Evolutionary conservation across 441 rosid species (phyloP).

Genomic region (Euphorbia celastroides): DNA sequence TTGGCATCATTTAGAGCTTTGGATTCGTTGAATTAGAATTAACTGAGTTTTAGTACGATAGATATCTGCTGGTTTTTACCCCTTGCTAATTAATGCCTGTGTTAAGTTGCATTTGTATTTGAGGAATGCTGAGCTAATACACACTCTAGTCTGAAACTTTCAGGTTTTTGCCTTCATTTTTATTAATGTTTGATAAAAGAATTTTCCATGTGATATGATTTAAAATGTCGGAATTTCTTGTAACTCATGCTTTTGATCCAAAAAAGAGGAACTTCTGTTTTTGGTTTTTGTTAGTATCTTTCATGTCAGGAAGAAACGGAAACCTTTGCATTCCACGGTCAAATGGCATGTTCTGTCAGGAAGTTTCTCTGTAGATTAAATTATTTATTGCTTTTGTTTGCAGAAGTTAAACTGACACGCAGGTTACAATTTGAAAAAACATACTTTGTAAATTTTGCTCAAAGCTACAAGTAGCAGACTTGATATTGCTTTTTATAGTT

Average conservation of each 20-base stretch:
- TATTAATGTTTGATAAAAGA: background rate
- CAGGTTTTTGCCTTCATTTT: background rate
- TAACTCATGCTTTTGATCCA: too few relatives aligned
- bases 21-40: background rate
- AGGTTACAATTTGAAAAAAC: too few relatives aligned
- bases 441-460: background rate
- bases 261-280: too few relatives aligned
- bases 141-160: background rate
- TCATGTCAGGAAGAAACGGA: too few relatives aligned
- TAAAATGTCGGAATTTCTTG: background rate
- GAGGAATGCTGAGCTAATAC: background rate
- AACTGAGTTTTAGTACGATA: background rate
- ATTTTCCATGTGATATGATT: background rate
- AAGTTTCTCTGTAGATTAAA: background rate
- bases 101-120: background rate
- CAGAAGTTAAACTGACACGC: too few relatives aligned
- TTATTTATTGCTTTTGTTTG: too few relatives aligned
- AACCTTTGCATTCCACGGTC: too few relatives aligned
- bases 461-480: background rate
- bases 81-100: background rate
- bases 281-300: too few relatives aligned
- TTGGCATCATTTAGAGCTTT: background rate
- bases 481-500: background rate
- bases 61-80: background rate
- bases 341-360: background rate